Evolutionary conservation across 768 basidiomycete species (phyloP).

Genomic region (Brasilioporus rufonigricans): DNA sequence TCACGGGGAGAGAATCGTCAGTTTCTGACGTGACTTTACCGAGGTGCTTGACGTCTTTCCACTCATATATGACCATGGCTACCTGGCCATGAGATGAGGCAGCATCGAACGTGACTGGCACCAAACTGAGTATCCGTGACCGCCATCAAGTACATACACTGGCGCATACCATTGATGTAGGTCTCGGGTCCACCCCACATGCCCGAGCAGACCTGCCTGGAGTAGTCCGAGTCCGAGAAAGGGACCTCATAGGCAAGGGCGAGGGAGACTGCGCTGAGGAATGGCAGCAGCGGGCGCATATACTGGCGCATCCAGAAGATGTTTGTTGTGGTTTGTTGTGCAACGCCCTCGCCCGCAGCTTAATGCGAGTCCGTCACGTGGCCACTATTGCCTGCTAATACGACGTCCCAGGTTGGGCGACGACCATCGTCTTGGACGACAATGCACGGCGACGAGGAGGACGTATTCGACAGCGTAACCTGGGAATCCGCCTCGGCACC

Average conservation of each 20-base stretch:
- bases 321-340: slow-evolving; percentile 30
- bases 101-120: slow-evolving; percentile 70
- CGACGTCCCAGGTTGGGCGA: too few relatives aligned
- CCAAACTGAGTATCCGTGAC: slow-evolving; percentile 16
- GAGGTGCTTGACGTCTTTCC: slow-evolving; percentile 82
- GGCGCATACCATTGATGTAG: slow-evolving; percentile 74
- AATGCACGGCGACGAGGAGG: slow-evolving; percentile 86
- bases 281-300: slow-evolving; percentile 18
- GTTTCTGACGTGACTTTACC: slow-evolving; percentile 62
- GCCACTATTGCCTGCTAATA: background rate
- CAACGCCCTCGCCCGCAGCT: slow-evolving; percentile 8
- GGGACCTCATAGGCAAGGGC: slow-evolving; percentile 58
- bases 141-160: slow-evolving; percentile 2
- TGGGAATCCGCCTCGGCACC: slow-evolving; percentile 78
- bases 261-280: slow-evolving; percentile 34
- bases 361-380: slow-evolving; percentile 25
- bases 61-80: slow-evolving; percentile 95
- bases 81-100: slow-evolving; percentile 77
- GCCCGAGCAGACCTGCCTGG: slow-evolving; percentile 90
- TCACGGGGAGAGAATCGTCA: slow-evolving; percentile 64
- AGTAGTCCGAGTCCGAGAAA: slow-evolving; percentile 74
- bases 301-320: slow-evolving; percentile 27
- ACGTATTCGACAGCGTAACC: slow-evolving; percentile 88
- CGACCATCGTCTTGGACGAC: too few relatives aligned
- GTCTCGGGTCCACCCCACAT: slow-evolving; percentile 85